These are phyloP conservation scores for Botrytis paeoniae DNA, from an alignment of 2,329 filamentous ascomycete species.

Conservation along the genomic window DNA sequence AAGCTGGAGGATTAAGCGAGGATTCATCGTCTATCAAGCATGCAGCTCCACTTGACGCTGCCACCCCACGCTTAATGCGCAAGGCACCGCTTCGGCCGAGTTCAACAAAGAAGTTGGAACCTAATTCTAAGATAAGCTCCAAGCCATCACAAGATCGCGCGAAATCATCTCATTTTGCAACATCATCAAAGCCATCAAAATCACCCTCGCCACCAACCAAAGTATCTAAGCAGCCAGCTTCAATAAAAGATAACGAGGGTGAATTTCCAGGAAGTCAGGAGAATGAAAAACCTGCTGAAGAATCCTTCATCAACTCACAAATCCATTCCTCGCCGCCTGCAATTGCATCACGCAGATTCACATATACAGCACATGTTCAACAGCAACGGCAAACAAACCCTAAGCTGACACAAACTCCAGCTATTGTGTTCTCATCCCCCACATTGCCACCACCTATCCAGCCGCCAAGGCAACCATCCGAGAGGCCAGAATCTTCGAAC, in stretches of 20 bases:
- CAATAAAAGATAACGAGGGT: background rate
- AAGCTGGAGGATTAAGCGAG: conserved; percentile 23
- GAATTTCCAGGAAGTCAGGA: background rate
- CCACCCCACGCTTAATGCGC: conserved; percentile 24
- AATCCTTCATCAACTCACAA: conserved; percentile 28
- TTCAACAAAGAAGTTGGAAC: conserved; percentile 6
- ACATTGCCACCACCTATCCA: conserved; percentile 35
- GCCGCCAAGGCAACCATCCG: conserved; percentile 21
- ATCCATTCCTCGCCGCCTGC: conserved; percentile 37
- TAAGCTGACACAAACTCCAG: conserved; percentile 33
- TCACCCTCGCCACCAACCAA: conserved; percentile 34
- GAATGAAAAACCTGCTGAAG: conserved; percentile 18
- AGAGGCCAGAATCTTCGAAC: conserved; percentile 13
- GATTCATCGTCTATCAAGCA: conserved; percentile 32
- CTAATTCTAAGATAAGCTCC: background rate
- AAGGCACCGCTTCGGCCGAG: conserved; percentile 19
- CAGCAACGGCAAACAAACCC: conserved; percentile 31
- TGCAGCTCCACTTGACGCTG: conserved; percentile 21
- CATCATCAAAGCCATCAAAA: conserved; percentile 35
- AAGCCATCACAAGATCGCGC: background rate
- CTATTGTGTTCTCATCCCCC: conserved; percentile 38
- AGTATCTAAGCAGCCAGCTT: background rate
- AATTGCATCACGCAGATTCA: conserved; percentile 32
- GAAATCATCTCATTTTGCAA: conserved; percentile 18
- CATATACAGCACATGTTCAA: conserved; percentile 34